These are phyloP conservation scores for Ceratocystis harringtonii DNA, from an alignment of 2,329 filamentous ascomycete genomes.

Conservation along the genomic window DNA sequence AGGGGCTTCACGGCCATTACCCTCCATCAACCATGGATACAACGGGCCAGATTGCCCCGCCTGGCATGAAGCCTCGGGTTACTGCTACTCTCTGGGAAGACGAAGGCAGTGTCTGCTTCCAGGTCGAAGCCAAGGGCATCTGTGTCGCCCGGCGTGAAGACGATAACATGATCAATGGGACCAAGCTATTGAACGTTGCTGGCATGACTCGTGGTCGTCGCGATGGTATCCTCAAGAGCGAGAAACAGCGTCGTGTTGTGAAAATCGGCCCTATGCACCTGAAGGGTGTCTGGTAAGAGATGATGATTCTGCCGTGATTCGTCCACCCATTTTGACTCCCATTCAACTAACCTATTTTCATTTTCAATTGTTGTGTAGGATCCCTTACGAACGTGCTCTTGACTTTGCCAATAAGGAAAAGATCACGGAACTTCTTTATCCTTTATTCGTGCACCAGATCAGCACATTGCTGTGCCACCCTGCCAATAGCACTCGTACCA, in stretches of 20 bases:
- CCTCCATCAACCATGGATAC: conserved; percentile 55
- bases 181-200: conserved; percentile 89
- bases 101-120: conserved; percentile 92
- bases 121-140: conserved; percentile 90
- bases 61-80: conserved; percentile 89
- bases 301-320: background rate
- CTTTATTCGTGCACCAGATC: conserved; percentile 95
- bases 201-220: conserved; percentile 93
- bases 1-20: conserved; percentile 41
- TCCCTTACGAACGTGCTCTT: conserved; percentile 90
- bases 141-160: conserved; percentile 92
- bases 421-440: conserved; percentile 89
- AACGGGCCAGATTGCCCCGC: conserved; percentile 82
- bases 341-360: background rate
- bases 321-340: conserved; percentile 15
- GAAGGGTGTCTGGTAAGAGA: conserved; percentile 82
- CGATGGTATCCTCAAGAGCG: conserved; percentile 93
- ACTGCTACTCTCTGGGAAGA: conserved; percentile 98
- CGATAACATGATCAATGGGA: conserved; percentile 99
- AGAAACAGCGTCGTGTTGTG: conserved; percentile 90
- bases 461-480: conserved; percentile 87
- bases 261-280: conserved; percentile 99
- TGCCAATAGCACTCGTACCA: conserved; percentile 67
- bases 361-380: conserved; percentile 42
- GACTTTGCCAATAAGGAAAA: conserved; percentile 99